phyloP scores from a whole-genome alignment of 2,329 filamentous ascomycete species.

The Trichophyton benhamiae region DNA sequence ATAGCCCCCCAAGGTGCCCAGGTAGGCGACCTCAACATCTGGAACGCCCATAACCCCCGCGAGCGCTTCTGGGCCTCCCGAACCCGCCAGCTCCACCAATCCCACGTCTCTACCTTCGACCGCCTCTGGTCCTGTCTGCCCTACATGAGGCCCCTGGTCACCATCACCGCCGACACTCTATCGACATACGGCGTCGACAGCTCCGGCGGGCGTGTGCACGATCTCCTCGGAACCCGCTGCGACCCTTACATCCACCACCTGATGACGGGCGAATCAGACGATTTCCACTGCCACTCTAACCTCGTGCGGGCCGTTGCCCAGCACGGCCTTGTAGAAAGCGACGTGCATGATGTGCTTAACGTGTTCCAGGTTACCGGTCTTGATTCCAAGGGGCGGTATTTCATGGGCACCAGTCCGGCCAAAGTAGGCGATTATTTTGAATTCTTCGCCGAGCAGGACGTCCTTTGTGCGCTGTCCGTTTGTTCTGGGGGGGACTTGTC shows the following conservation, averaged over 20 bases:
- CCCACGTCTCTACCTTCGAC: slow-evolving; percentile 60
- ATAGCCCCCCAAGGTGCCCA: slow-evolving; percentile 67
- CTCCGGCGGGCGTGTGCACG: slow-evolving; percentile 58
- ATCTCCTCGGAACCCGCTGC: slow-evolving; percentile 69
- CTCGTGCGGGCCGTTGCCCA: slow-evolving; percentile 59
- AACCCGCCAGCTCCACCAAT: slow-evolving; percentile 65
- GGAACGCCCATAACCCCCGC: slow-evolving; percentile 62
- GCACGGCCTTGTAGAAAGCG: slow-evolving; percentile 55
- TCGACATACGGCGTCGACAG: slow-evolving; percentile 47
- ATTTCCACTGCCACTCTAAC: slow-evolving; percentile 78
- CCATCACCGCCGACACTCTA: slow-evolving; percentile 58
- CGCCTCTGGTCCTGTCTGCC: slow-evolving; percentile 67
- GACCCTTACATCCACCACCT: slow-evolving; percentile 73
- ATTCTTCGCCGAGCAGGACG: slow-evolving; percentile 68
- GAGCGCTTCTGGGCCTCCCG: slow-evolving; percentile 73
- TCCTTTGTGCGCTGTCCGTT: slow-evolving; percentile 54
- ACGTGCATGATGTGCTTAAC: slow-evolving; percentile 77
- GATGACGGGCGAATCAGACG: slow-evolving; percentile 57
- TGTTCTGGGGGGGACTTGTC: slow-evolving; percentile 74
- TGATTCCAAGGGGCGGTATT: slow-evolving; percentile 59
- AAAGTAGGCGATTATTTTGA: slow-evolving; percentile 48
- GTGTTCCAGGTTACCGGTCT: slow-evolving; percentile 75
- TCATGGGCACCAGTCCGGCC: slow-evolving; percentile 48
- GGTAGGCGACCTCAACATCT: slow-evolving; percentile 74
- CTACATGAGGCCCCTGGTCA: slow-evolving; percentile 61